Evolutionary conservation across 306 rosid species (phyloP).

Genomic region (Vicia villosa): DNA sequence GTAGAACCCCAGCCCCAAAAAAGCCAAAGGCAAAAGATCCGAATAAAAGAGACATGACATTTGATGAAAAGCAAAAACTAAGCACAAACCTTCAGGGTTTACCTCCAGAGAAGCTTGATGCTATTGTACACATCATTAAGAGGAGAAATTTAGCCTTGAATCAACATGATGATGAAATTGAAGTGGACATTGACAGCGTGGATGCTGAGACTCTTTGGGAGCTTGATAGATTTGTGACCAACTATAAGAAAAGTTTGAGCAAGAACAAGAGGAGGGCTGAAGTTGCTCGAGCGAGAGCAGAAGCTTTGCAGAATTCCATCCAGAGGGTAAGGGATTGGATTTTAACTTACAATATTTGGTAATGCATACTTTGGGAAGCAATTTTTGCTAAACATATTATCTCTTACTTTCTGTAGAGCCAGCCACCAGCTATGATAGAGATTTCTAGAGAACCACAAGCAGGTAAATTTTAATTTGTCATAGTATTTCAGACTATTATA

Average conservation of each 20-base stretch:
- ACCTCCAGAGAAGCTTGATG: slow-evolving; percentile 84
- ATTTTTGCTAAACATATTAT: slow-evolving; percentile 26
- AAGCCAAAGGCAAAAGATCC: slow-evolving; percentile 98
- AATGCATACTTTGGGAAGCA: neutral
- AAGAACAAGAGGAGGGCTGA: slow-evolving; percentile 88
- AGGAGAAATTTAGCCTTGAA: slow-evolving; percentile 65
- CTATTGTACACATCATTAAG: slow-evolving; percentile 80
- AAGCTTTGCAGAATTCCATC: slow-evolving; percentile 48
- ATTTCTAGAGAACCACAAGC: slow-evolving; percentile 54
- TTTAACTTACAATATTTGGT: neutral
- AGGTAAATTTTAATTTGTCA: slow-evolving; percentile 49
- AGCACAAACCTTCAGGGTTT: slow-evolving; percentile 82
- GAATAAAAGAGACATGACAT: slow-evolving; percentile 90
- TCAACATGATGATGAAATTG: slow-evolving; percentile 92
- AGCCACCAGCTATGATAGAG: slow-evolving; percentile 45
- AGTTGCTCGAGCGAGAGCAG: slow-evolving; percentile 72
- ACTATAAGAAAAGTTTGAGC: slow-evolving; percentile 93
- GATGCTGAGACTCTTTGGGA: slow-evolving; percentile 96
- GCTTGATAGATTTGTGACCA: slow-evolving; percentile 93
- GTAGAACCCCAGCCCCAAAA: slow-evolving; percentile 87
- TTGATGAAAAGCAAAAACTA: slow-evolving; percentile 83
- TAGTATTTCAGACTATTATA: slow-evolving; percentile 21
- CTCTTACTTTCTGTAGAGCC: slow-evolving; percentile 40
- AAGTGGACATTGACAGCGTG: slow-evolving; percentile 92
- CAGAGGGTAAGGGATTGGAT: slow-evolving; percentile 50